phyloP scores from a whole-genome alignment of 495 filamentous ascomycete species.

The Trichoderma asperelloides region DNA sequence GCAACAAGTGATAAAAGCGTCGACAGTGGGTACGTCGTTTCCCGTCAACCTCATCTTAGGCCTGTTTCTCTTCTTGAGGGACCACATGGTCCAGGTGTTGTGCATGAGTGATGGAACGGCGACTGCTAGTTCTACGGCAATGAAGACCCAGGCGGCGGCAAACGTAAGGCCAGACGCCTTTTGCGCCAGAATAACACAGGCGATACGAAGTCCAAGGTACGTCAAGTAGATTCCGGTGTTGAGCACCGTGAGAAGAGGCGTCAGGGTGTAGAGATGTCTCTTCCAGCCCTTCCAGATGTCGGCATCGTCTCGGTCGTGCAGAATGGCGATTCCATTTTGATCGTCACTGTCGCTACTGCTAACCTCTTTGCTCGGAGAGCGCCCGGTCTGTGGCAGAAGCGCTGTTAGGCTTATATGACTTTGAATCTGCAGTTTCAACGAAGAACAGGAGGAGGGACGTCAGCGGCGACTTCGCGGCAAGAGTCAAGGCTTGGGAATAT shows the following conservation, averaged over 20 bases:
- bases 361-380: conserved; percentile 14
- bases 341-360: conserved; percentile 25
- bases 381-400: conserved; percentile 6
- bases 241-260: conserved; percentile 29
- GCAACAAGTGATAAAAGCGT: conserved; percentile 44
- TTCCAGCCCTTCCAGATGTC: conserved; percentile 37
- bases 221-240: conserved; percentile 29
- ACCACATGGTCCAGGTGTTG: conserved; percentile 35
- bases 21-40: conserved; percentile 37
- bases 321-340: conserved; percentile 24
- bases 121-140: conserved; percentile 30
- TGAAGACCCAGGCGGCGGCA: conserved; percentile 33
- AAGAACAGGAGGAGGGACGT: background rate
- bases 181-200: conserved; percentile 32
- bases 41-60: conserved; percentile 35
- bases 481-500: background rate
- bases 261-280: conserved; percentile 27
- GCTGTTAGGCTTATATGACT: conserved; percentile 5
- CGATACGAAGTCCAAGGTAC: conserved; percentile 32
- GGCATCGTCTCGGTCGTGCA: conserved; percentile 33
- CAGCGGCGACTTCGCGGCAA: conserved; percentile 7
- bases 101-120: conserved; percentile 34
- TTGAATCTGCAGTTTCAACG: background rate
- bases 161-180: conserved; percentile 19
- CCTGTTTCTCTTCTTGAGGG: conserved; percentile 29